Evolutionary conservation across 306 rosid genomes (phyloP).

Genomic region (Trifolium dubium): DNA sequence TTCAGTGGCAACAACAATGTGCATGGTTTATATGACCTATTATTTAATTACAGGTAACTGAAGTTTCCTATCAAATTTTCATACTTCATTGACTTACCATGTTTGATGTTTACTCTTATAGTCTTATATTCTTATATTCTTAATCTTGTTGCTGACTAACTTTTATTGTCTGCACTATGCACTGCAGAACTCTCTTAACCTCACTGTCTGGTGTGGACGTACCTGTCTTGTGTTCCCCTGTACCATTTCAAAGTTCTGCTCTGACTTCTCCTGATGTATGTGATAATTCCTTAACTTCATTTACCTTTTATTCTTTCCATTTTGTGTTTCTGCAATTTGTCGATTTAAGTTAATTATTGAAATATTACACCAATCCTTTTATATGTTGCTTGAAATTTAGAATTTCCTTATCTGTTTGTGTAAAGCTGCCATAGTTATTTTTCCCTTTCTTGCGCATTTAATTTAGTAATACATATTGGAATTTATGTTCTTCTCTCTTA

Average conservation of each 20-base stretch:
- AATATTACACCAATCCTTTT: constrained; percentile 26
- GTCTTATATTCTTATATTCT: background rate
- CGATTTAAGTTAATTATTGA: constrained; percentile 28
- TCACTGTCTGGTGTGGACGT: constrained; percentile 76
- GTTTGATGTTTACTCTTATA: constrained; percentile 27
- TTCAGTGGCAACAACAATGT: background rate
- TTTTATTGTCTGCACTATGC: constrained; percentile 45
- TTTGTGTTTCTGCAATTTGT: constrained; percentile 23
- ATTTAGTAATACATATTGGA: constrained; percentile 25
- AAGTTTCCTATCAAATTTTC: too few species aligned
- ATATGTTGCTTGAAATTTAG: background rate
- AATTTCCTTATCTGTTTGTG: constrained; percentile 16
- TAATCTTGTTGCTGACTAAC: constrained; percentile 35
- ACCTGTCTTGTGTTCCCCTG: constrained; percentile 80
- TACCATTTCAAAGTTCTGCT: constrained; percentile 86
- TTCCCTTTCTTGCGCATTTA: constrained; percentile 18
- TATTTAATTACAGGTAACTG: too few species aligned
- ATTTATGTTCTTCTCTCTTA: background rate
- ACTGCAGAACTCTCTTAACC: constrained; percentile 76
- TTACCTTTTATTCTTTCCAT: constrained; percentile 26
- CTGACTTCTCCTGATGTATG: constrained; percentile 82
- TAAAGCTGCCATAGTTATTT: constrained; percentile 21
- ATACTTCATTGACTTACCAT: too few species aligned
- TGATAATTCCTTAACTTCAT: constrained; percentile 10
- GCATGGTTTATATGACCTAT: too few species aligned